Evolutionary conservation across 176 grass and related monocot genomes (phyloP).

Genomic region (Eleusine indica): DNA sequence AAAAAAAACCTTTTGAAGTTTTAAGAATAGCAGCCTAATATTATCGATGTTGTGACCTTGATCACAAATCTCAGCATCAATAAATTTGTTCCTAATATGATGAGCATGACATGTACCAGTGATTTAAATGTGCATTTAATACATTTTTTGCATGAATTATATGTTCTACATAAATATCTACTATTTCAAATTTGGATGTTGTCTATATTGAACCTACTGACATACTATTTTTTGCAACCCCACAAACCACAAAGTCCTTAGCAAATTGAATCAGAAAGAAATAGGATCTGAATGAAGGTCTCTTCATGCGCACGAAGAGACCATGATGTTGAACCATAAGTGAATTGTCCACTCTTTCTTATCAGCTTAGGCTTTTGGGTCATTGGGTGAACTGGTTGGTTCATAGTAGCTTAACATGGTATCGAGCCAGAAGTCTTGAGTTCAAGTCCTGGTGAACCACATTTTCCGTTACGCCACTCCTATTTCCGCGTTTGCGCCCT

Average conservation of each 20-base stretch:
- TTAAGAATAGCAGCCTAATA: conserved; percentile 8
- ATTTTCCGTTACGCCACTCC: too few relatives aligned
- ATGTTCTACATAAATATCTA: background rate
- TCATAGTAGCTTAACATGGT: too few relatives aligned
- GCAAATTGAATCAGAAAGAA: background rate
- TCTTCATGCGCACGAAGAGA: background rate
- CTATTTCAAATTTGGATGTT: background rate
- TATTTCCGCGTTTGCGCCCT: too few relatives aligned
- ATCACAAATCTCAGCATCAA: conserved; percentile 11
- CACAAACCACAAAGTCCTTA: background rate
- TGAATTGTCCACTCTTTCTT: too few relatives aligned
- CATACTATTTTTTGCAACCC: too few relatives aligned
- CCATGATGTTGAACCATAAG: background rate
- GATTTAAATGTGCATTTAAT: background rate
- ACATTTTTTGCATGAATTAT: background rate
- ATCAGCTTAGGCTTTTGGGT: too few relatives aligned
- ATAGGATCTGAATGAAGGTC: background rate
- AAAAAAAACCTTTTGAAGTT: conserved; percentile 1
- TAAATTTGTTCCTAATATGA: conserved; percentile 27
- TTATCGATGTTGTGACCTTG: conserved; percentile 1
- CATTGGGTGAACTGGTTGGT: too few relatives aligned
- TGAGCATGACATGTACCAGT: background rate
- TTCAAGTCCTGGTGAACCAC: too few relatives aligned
- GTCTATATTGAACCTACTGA: background rate
- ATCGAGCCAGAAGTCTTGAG: too few relatives aligned